These are phyloP conservation scores for Beta macrorhiza DNA, from an alignment of 179 eudicot species.

Conservation along the genomic window DNA sequence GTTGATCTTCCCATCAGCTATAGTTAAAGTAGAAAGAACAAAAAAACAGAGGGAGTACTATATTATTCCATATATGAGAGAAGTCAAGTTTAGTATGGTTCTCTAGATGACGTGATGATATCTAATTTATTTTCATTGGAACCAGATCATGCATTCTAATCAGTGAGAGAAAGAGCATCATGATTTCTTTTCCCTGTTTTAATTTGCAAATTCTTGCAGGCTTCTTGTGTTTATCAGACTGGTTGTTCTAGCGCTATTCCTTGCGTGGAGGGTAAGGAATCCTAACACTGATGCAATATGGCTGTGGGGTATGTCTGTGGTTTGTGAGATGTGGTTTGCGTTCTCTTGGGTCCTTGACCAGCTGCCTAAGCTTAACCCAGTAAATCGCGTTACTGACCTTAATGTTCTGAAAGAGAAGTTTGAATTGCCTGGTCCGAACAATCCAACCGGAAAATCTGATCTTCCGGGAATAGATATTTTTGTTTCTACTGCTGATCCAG, in stretches of 20 bases:
- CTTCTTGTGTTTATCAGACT: slow-evolving; percentile 40
- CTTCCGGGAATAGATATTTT: slow-evolving; percentile 49
- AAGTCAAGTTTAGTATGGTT: neutral
- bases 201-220: slow-evolving; percentile 25
- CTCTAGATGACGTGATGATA: neutral
- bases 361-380: slow-evolving; percentile 56
- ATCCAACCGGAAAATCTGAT: slow-evolving; percentile 51
- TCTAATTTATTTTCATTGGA: neutral
- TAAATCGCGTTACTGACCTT: slow-evolving; percentile 50
- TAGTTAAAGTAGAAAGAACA: no score
- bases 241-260: slow-evolving; percentile 42
- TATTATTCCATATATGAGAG: neutral
- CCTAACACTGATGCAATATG: slow-evolving; percentile 43
- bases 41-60: no score
- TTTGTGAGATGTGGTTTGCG: slow-evolving; percentile 53
- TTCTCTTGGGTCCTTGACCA: slow-evolving; percentile 62
- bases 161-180: neutral
- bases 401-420: slow-evolving; percentile 50
- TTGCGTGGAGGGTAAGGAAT: slow-evolving; percentile 41
- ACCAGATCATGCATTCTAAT: neutral
- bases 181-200: neutral
- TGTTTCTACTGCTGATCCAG: slow-evolving; percentile 60
- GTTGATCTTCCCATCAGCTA: neutral
- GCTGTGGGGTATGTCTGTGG: slow-evolving; percentile 48
- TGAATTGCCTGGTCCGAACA: slow-evolving; percentile 43